These are phyloP conservation scores for Solanum boliviense DNA, from an alignment of 257 asterid species.

Conservation along the genomic window DNA sequence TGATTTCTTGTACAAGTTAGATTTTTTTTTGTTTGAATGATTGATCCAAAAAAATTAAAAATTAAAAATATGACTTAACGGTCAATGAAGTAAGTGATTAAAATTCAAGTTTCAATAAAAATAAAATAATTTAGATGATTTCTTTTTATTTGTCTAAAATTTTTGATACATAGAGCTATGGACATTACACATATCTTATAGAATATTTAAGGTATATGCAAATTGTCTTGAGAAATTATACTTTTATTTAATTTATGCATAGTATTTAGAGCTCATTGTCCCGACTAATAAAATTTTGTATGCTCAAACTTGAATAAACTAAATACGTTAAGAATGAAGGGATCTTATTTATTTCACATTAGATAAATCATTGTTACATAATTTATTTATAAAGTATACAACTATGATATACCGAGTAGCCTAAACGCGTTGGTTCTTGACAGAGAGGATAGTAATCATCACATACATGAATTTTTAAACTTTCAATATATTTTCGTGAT, in stretches of 20 bases:
- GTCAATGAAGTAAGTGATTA: rapidly evolving
- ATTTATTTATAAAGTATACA: background rate
- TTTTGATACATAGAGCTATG: background rate
- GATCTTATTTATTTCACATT: background rate
- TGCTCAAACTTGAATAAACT: background rate
- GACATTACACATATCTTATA: background rate
- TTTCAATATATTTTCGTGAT: rapidly evolving
- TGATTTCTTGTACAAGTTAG: background rate
- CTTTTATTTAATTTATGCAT: background rate
- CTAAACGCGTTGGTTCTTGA: background rate
- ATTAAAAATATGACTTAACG: rapidly evolving
- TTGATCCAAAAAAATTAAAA: background rate
- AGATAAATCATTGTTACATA: background rate
- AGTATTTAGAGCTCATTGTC: background rate
- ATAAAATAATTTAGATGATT: background rate
- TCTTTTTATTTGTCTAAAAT: background rate
- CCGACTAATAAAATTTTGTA: background rate
- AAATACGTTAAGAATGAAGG: background rate
- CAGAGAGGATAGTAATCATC: background rate
- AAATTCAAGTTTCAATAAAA: background rate
- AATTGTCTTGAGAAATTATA: background rate
- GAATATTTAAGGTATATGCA: background rate
- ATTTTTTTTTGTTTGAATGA: background rate
- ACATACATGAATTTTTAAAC: background rate
- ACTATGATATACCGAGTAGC: background rate